Percentiles rank a stretch among this genome's conserved stretches.
phyloP scores from a whole-genome alignment of 2,329 filamentous ascomycete species.

The Scleromitrula shiraiana region DNA sequence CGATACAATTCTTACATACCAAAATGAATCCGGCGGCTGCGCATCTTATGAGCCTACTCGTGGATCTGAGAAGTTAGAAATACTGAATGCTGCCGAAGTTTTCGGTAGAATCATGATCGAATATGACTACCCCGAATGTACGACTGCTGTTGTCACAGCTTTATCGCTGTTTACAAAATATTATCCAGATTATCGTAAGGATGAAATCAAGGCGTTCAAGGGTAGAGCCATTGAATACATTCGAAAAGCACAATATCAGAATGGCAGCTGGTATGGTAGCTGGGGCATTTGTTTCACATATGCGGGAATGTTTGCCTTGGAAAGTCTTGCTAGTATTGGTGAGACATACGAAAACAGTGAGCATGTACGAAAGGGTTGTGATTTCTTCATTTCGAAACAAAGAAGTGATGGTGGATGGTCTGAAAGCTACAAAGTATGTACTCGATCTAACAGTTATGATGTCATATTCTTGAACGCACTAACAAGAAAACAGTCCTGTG shows the following conservation, averaged over 20 bases:
- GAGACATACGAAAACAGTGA: slow-evolving; percentile 72
- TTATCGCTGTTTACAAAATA: slow-evolving; percentile 73
- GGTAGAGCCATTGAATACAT: slow-evolving; percentile 73
- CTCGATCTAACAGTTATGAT: background rate
- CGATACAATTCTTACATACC: slow-evolving; percentile 85
- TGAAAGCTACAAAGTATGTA: slow-evolving; percentile 69
- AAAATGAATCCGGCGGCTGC: slow-evolving; percentile 78
- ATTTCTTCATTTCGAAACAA: slow-evolving; percentile 80
- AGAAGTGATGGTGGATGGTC: slow-evolving; percentile 91
- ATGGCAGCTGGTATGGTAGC: slow-evolving; percentile 95
- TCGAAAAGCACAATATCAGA: slow-evolving; percentile 63
- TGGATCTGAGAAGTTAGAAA: slow-evolving; percentile 69
- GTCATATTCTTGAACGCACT: slow-evolving; percentile 11
- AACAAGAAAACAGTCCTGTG: slow-evolving; percentile 51
- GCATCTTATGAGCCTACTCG: slow-evolving; percentile 83
- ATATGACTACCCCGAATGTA: slow-evolving; percentile 97
- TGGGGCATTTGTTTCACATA: slow-evolving; percentile 99
- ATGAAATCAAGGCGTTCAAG: slow-evolving; percentile 69
- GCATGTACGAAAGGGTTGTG: slow-evolving; percentile 65
- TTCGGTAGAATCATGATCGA: slow-evolving; percentile 98
- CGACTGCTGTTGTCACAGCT: slow-evolving; percentile 85
- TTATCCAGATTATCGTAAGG: slow-evolving; percentile 70
- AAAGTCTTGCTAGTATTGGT: slow-evolving; percentile 72
- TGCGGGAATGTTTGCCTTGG: slow-evolving; percentile 90
- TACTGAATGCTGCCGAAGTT: slow-evolving; percentile 90